These are phyloP conservation scores for Zymoseptoria crescenta DNA, from an alignment of 2,329 filamentous ascomycete genomes.

Conservation along the genomic window DNA sequence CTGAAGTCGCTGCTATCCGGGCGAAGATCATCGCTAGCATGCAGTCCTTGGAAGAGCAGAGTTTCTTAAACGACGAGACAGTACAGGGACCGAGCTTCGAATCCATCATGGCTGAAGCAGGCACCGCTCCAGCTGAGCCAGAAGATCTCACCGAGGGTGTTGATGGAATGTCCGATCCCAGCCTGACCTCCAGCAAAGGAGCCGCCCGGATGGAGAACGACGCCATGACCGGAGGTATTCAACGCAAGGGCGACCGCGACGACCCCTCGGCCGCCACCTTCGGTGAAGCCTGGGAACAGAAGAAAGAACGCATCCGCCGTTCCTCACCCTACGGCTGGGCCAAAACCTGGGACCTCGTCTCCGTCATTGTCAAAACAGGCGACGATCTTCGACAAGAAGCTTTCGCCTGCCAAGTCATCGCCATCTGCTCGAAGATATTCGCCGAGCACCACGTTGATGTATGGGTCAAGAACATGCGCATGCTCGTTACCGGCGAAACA, in stretches of 20 bases:
- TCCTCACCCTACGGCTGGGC: constrained; percentile 81
- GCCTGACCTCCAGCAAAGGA: constrained; percentile 61
- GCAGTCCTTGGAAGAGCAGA: constrained; percentile 80
- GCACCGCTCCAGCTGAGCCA: constrained; percentile 43
- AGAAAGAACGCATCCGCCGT: constrained; percentile 74
- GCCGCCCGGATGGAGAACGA: constrained; percentile 84
- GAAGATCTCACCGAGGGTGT: constrained; percentile 39
- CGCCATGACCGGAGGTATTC: constrained; percentile 75
- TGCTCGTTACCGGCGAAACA: constrained; percentile 75
- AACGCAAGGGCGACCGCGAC: constrained; percentile 72
- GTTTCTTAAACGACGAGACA: constrained; percentile 67
- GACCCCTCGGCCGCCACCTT: constrained; percentile 81
- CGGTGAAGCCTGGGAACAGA: constrained; percentile 76
- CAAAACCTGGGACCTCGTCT: constrained; percentile 83
- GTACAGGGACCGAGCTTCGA: constrained; percentile 65
- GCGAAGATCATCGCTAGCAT: constrained; percentile 85
- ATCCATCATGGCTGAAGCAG: constrained; percentile 68
- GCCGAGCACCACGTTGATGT: constrained; percentile 64
- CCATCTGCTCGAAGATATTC: constrained; percentile 76
- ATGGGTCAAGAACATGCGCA: constrained; percentile 86
- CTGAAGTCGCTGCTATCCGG: constrained; percentile 74
- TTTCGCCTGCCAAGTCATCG: constrained; percentile 77
- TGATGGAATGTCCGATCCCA: constrained; percentile 28
- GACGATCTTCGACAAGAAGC: constrained; percentile 68
- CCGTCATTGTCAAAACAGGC: constrained; percentile 83